Evolutionary conservation across 1,139 yeast genomes (phyloP).

Genomic region (Yamadazyma trypodendri): DNA sequence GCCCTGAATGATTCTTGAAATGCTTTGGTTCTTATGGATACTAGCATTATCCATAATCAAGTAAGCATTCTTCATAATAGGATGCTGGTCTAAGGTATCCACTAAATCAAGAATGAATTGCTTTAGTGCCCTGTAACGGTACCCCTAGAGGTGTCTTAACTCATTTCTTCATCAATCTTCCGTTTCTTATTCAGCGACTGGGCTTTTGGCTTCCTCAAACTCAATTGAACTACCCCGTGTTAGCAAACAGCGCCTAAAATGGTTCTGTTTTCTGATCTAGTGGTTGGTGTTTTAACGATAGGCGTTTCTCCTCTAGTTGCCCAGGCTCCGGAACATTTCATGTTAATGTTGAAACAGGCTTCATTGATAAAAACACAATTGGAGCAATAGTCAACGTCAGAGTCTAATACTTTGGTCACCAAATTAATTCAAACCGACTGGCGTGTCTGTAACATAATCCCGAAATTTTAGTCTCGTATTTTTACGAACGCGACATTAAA

Average conservation of each 20-base stretch:
- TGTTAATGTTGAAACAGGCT: conserved; percentile 12
- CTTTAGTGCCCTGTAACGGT: neutral
- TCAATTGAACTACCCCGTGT: conserved; percentile 9
- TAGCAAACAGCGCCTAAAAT: conserved; percentile 12
- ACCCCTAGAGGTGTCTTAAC: conserved; percentile 1
- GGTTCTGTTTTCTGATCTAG: conserved; percentile 8
- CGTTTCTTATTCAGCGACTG: conserved; percentile 3
- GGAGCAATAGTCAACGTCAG: conserved; percentile 2
- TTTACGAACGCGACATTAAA: too few relatives aligned
- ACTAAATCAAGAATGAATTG: conserved; percentile 5
- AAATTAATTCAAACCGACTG: too few relatives aligned
- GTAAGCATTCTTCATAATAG: conserved; percentile 7
- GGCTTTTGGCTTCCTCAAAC: conserved; percentile 9
- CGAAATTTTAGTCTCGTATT: too few relatives aligned
- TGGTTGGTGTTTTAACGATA: neutral
- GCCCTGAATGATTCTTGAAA: conserved; percentile 8
- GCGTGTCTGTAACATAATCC: too few relatives aligned
- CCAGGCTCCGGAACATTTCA: conserved; percentile 11
- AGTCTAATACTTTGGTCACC: too few relatives aligned
- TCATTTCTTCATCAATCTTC: neutral
- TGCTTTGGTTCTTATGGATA: conserved; percentile 9
- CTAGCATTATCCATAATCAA: conserved; percentile 6
- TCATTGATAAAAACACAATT: conserved; percentile 12
- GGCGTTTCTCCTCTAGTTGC: conserved; percentile 4
- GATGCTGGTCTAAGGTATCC: conserved; percentile 9